Percentiles rank a stretch among this genome's conserved stretches.
phyloP scores from a whole-genome alignment of 495 filamentous ascomycete genomes.

The Entonaema liquescens region DNA sequence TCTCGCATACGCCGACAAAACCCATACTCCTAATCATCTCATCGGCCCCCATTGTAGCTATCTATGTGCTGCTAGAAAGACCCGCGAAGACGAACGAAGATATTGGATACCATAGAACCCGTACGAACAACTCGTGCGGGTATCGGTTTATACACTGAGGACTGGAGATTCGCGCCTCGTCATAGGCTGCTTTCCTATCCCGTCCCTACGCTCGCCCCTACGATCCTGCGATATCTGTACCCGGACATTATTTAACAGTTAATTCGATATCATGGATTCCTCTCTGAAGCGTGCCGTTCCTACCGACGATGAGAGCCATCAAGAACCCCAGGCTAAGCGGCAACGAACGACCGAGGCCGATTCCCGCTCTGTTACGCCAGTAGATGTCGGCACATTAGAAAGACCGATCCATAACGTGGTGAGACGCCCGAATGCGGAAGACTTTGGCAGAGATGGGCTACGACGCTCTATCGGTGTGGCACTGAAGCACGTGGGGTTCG shows the following conservation, averaged over 20 bases:
- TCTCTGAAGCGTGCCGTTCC: constrained; percentile 32
- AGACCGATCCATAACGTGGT: constrained; percentile 15
- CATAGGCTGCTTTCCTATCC: not conserved
- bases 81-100: not conserved
- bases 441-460: constrained; percentile 49
- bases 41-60: not conserved
- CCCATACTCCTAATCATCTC: not conserved
- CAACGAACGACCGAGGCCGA: constrained; percentile 36
- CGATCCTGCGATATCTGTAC: not conserved
- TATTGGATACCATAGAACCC: not conserved
- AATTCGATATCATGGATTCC: constrained; percentile 13
- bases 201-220: not conserved
- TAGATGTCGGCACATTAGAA: not conserved
- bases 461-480: constrained; percentile 51
- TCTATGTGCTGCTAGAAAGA: not conserved
- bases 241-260: not conserved
- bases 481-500: constrained; percentile 55
- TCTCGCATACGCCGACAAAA: not conserved
- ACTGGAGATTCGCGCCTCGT: not conserved
- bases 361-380: constrained; percentile 9
- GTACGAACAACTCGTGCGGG: not conserved
- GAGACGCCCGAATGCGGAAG: constrained; percentile 41
- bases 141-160: not conserved
- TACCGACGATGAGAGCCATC: constrained; percentile 29
- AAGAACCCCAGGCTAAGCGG: constrained; percentile 42